Evolutionary conservation across 1,139 yeast species (phyloP).

Genomic region (Pneumocystis carinii): DNA sequence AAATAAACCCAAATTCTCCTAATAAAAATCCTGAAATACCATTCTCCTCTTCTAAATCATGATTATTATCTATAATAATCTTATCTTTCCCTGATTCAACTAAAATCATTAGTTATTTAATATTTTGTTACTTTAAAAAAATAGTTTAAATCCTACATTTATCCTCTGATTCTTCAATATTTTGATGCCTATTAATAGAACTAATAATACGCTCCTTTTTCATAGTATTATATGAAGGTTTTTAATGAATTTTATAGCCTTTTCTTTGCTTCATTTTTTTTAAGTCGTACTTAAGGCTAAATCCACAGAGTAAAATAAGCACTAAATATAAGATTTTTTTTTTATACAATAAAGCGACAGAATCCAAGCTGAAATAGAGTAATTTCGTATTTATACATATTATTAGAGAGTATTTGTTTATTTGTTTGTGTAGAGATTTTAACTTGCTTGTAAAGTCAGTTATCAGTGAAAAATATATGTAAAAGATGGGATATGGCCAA

Average conservation of each 20-base stretch:
- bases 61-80: background rate
- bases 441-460: too few relatives aligned
- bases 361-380: background rate
- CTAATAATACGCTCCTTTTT: background rate
- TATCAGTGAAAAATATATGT: background rate
- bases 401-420: background rate
- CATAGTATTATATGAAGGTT: background rate
- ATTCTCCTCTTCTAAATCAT: background rate
- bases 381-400: too few relatives aligned
- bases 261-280: background rate
- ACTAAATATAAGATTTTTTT: background rate
- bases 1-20: background rate
- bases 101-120: background rate
- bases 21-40: background rate
- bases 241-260: background rate
- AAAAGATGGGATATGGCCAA: background rate
- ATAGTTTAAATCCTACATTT: background rate
- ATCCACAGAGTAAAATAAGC: too few relatives aligned
- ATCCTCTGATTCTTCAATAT: background rate
- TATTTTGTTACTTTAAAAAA: background rate
- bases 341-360: background rate
- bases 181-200: background rate
- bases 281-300: background rate
- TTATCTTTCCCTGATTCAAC: background rate
- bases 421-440: too few relatives aligned